Evolutionary conservation across 257 asterid species (phyloP).

Genomic region (Anisodus tanguticus): DNA sequence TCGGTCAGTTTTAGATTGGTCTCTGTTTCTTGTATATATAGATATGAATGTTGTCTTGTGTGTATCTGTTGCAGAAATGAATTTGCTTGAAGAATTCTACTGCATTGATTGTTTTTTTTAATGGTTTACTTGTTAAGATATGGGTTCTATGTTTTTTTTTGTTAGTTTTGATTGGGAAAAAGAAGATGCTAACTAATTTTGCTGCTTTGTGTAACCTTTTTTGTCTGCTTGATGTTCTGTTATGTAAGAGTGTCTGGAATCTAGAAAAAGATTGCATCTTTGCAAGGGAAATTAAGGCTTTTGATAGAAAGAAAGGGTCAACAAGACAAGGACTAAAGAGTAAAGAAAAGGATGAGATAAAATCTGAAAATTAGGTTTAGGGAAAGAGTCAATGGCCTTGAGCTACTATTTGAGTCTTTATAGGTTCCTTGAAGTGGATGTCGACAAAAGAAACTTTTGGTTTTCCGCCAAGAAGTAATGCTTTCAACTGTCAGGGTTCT

Average conservation of each 20-base stretch:
- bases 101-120: neutral
- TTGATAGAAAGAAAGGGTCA: neutral
- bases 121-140: neutral
- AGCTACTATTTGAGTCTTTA: neutral
- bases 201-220: neutral
- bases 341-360: neutral
- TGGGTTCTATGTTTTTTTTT: no score
- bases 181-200: neutral
- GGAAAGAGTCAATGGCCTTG: neutral
- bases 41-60: neutral
- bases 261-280: neutral
- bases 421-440: neutral
- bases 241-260: neutral
- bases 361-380: neutral
- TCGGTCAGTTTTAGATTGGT: neutral
- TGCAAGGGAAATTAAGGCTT: neutral
- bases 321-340: neutral
- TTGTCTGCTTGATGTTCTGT: neutral
- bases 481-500: neutral
- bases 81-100: slow-evolving; percentile 4
- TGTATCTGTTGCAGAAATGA: neutral
- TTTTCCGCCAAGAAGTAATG: neutral
- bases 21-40: neutral
- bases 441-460: neutral
- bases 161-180: neutral